A percentile compares a stretch with the other conserved stretches of the same genome.
Evolutionary conservation across 2,329 filamentous ascomycete genomes (phyloP).

Genomic region (Neurospora sp.): DNA sequence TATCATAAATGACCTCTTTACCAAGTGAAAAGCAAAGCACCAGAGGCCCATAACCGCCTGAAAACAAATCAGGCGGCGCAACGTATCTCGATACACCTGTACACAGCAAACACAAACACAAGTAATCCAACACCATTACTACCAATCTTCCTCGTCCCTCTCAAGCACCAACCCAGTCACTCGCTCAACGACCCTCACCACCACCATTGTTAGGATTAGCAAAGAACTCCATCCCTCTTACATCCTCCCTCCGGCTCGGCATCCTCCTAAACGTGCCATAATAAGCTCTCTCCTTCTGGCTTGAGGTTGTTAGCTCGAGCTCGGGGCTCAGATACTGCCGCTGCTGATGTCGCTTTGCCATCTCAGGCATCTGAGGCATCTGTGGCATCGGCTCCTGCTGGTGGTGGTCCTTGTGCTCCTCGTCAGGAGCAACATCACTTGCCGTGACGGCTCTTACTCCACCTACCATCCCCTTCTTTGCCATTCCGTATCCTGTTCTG

Average conservation of each 20-base stretch:
- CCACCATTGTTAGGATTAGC: not conserved
- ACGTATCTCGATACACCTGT: not conserved
- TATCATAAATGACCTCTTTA: not conserved
- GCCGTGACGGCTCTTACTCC: not conserved
- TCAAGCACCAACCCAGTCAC: not conserved
- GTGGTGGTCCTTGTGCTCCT: not conserved
- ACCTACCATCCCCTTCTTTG: not conserved
- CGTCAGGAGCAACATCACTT: not conserved
- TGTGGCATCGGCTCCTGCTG: not conserved
- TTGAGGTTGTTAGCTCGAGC: not conserved
- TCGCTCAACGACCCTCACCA: too few species aligned
- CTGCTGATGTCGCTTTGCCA: not conserved
- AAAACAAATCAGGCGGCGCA: not conserved
- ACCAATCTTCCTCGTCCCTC: not conserved
- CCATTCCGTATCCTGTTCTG: not conserved
- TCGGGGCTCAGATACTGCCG: not conserved
- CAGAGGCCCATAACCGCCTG: not conserved
- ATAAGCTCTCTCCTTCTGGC: not conserved
- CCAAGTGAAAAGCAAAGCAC: not conserved
- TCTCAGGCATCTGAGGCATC: not conserved
- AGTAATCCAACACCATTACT: not conserved
- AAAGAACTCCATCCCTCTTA: not conserved
- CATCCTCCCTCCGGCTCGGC: not conserved
- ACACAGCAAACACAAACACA: not conserved
- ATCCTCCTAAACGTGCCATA: not conserved